Evolutionary conservation across 441 rosid genomes (phyloP).

Genomic region (Gossypium schwendimanii): DNA sequence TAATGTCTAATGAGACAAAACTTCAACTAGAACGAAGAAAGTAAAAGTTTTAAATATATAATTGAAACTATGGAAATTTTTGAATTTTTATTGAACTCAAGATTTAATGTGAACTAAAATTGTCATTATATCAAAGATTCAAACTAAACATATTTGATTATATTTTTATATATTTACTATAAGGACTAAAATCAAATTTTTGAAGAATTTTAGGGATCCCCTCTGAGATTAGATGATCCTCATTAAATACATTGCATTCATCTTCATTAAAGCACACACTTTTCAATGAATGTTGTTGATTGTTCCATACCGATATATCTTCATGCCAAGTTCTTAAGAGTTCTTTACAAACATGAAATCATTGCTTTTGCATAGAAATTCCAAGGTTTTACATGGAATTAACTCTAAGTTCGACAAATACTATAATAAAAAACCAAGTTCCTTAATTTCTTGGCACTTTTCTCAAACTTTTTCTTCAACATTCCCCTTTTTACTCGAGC

Average conservation of each 20-base stretch:
- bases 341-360: not conserved
- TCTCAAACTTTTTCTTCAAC: no score
- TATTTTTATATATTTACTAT: not conserved
- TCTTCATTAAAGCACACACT: not conserved
- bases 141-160: no score
- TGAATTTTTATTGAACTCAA: no score
- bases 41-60: not conserved
- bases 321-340: not conserved
- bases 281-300: no score
- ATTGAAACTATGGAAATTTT: no score
- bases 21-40: not conserved
- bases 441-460: no score
- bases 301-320: not conserved
- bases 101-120: no score
- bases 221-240: not conserved
- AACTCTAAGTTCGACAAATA: not conserved
- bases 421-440: no score
- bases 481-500: no score
- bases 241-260: not conserved
- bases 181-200: no score
- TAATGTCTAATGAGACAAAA: conserved; percentile 14
- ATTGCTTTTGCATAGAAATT: not conserved
- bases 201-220: no score
- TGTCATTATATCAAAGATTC: no score
- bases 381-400: conserved; percentile 5